Evolutionary conservation across 345 rosid species (phyloP), one percentile per base, ranked within the genome.

Genomic region (Gossypium stocksii): DNA sequence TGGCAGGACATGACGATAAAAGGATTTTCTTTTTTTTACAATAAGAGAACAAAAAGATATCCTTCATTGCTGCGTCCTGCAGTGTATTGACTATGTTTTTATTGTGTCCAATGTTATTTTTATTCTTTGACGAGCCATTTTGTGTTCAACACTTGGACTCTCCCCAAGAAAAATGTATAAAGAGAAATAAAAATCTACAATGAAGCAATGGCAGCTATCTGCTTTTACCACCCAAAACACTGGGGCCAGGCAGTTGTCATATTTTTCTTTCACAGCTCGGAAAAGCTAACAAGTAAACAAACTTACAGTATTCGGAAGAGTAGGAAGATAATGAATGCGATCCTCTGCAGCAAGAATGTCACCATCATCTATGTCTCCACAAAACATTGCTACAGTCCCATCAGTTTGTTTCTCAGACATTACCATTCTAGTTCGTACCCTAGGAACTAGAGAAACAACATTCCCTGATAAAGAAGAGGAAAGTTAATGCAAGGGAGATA

Each of bases 291-390:
- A 29, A 54, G 46, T 9, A 74, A 44, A 51, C 27, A 41, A 79
- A 88, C 98, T 84, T 86, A 91, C 99, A 43, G 90, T 76, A 80
- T 91, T 95, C 58, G 99, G 96, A 79, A 95, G 76, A 11, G 88
- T 77, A 16, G 93, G 91, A 67, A 95, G 89, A 83, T 77, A 38
- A 66, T 87, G 89, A 75, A 92, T 89, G 83, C 78, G 60, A 60
- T 95, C 97, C 86, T 93, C 99, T 13, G 78, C 85, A 22, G 85
- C 82, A 54, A 86, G 88, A 84, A 85, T 43, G 79, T 93, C 93
- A 49, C 78, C 82, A 67, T 93, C 97, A 34, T 89, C 94, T 68
- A 84, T 43, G 73, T 96, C 99, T 75, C 94, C 99, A 84, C 86
- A 89, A 79, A 80, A 82, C 87, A 93, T 80, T 72, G 93, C 97